Base-by-base conservation (phyloP, 371 early-diverging fungal species). In the Mortierella sp. region DNA sequence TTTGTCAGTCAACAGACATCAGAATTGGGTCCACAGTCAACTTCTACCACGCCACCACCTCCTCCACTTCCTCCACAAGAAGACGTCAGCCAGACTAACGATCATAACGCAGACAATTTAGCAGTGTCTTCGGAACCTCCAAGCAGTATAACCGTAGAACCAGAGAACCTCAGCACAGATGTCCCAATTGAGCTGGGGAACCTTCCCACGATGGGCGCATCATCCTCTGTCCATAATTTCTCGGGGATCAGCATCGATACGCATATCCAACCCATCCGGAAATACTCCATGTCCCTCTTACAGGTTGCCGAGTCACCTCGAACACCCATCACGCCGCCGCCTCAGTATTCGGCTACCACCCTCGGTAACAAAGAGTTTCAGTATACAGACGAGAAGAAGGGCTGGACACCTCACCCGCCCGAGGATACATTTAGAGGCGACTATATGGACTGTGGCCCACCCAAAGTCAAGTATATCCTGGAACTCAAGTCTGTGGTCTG, bases 401-500 rank as follows among this genome's bases (percentile, higher is more conserved):
- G 47, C 12, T 72, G 67, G 67, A 50, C 73, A 19, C 60, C 67
- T 2, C 5, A 18, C 23, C 54, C 62, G 10, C 54, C 64, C 2
- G 56, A 57, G 3, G 65, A 57, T 21, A 38, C 30, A 5, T 31
- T 41, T 31, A 50, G 49, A 43, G 51, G 42, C 5, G 68, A 67
- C 58, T 73, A 73, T 21, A 48, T 68, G 70, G 62, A 61, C 28
- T 74, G 55, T 34, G 24, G 48, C 3, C 67, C 42, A 3, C 57
- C 68, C 66, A 78, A 71, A 26, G 59, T 83, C 51, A 83, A 82
- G 45, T 85, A 81, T 55, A 76, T 84, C 26, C 59, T 86, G 48
- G 80, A 80, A 24, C 78, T 88, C 31, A 81, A 83, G 51, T 84
- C 87, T 19, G 89, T 82, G 19, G 85, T 88, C 10, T 87, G 87